Evolutionary conservation across 23 red algal species (phyloP).

Genomic region (Gracilaria gracilis): DNA sequence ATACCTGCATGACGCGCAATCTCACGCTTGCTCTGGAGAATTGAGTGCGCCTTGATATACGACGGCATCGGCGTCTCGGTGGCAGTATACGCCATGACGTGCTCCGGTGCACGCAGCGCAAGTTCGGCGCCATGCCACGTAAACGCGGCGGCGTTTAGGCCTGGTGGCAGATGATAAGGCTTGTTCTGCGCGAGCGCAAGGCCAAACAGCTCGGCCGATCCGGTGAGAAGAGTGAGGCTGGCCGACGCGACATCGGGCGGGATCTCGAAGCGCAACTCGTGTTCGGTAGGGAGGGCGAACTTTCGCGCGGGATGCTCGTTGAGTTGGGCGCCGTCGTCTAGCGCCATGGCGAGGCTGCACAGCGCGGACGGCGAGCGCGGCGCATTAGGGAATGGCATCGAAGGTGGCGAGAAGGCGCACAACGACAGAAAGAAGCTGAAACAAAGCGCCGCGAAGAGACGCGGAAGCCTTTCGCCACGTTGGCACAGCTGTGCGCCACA

Average conservation of each 20-base stretch:
- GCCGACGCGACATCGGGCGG: constrained; percentile 50
- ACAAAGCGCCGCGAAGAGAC: too few species aligned
- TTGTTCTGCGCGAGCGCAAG: constrained; percentile 76
- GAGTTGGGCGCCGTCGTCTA: neutral
- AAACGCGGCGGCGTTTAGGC: constrained; percentile 80
- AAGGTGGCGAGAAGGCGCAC: too few species aligned
- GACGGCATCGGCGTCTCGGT: constrained; percentile 91
- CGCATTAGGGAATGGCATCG: constrained; percentile 1
- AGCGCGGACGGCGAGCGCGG: constrained; percentile 72
- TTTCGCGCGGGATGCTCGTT: neutral
- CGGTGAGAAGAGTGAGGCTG: constrained; percentile 64
- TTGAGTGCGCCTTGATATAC: constrained; percentile 75
- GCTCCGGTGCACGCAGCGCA: constrained; percentile 44
- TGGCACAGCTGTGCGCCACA: neutral
- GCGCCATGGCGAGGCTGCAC: constrained; percentile 20
- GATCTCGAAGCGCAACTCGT: constrained; percentile 94
- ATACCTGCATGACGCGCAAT: constrained; percentile 20
- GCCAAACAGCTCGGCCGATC: constrained; percentile 92
- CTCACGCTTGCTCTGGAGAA: constrained; percentile 78
- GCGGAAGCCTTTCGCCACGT: neutral
- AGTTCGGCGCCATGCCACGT: constrained; percentile 93
- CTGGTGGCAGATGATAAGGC: constrained; percentile 46
- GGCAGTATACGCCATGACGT: constrained; percentile 88
- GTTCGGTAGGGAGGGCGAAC: constrained; percentile 44
- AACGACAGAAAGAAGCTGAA: neutral